Evolutionary conservation across 2,329 filamentous ascomycete genomes (phyloP), one percentile per base, ranked within the genome.

Genomic region (Tolypocladium pustulatum): DNA sequence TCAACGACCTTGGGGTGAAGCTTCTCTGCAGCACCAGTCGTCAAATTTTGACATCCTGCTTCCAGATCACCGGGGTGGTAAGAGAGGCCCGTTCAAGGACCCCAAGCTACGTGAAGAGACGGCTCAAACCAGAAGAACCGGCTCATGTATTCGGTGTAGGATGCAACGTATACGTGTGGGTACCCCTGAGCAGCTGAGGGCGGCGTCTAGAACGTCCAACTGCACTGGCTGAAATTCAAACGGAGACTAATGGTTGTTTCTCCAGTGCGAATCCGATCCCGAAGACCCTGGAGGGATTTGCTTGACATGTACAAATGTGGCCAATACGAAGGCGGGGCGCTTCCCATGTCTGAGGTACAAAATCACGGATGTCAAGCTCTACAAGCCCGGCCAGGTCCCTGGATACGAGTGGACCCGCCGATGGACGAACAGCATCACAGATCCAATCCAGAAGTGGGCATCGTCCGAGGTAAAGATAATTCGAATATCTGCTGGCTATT

Each of bases 91-190:
- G 2, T 85, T 85, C 68, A 80, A 76, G 60, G 78, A 81, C 56
- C 72, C 75, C n/a, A 71, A 70, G 12, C 73, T 78, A 36, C 76
- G 81, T 30, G 74, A 81, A 61, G 73, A 78, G 62, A 85, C 82
- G 0, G 83, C 83, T 0, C 73, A 78, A 58, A 85, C 82, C 2
- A 75, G 83, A 60, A 80, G 78, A 57, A 79, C 82, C 22, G 82
- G 81, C 10, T 83, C 80, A 25, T 86, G 83, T 64, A 79, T 85
- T 59, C 75, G 82, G 52, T 86, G 83, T 62, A 76, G 81, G 55
- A 84, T 85, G 80, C 83, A 85, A 63, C 76, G 82, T 51, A 84
- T 85, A 64, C 77, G 83, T 55, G 82, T 85, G 69, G 76, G 81
- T 72, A 40, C 22, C 59, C 37, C 36, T 32, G 36, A 3, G 12